These are phyloP conservation scores for Solanum tarijense DNA, from an alignment of 257 asterid species.

Conservation along the genomic window DNA sequence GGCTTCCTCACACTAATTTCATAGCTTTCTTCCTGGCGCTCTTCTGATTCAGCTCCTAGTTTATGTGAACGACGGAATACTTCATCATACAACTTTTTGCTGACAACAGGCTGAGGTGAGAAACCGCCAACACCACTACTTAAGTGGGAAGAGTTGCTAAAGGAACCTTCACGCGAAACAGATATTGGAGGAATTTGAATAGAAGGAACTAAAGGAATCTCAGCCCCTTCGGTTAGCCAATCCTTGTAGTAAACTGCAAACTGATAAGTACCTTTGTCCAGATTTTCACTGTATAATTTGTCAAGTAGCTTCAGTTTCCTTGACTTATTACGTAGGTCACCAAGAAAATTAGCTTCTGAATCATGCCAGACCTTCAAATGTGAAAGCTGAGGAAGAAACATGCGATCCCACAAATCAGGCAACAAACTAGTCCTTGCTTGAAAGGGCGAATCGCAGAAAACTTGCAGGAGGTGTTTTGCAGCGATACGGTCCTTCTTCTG, in stretches of 20 bases:
- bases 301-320: slow-evolving; percentile 34
- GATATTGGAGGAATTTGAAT: slow-evolving; percentile 38
- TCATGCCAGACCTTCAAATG: slow-evolving; percentile 57
- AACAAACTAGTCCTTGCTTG: slow-evolving; percentile 49
- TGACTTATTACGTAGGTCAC: slow-evolving; percentile 16
- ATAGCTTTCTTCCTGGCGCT: slow-evolving; percentile 27
- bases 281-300: slow-evolving; percentile 32
- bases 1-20: slow-evolving; percentile 31
- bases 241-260: slow-evolving; percentile 67
- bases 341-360: slow-evolving; percentile 23
- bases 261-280: slow-evolving; percentile 52
- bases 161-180: slow-evolving; percentile 18
- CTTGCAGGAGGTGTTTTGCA: slow-evolving; percentile 72
- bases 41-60: slow-evolving; percentile 13
- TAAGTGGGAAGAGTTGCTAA: slow-evolving; percentile 11
- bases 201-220: slow-evolving; percentile 44
- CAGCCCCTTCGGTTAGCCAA: slow-evolving; percentile 62
- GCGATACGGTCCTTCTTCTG: slow-evolving; percentile 57
- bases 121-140: slow-evolving; percentile 33
- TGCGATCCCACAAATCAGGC: slow-evolving; percentile 60
- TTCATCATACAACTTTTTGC: slow-evolving; percentile 52
- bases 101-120: slow-evolving; percentile 47
- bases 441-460: slow-evolving; percentile 53
- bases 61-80: slow-evolving; percentile 40
- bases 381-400: slow-evolving; percentile 48